Evolutionary conservation across 495 filamentous ascomycete genomes (phyloP), one percentile per base, ranked within the genome.

Genomic region (Aspergillus ostianus): DNA sequence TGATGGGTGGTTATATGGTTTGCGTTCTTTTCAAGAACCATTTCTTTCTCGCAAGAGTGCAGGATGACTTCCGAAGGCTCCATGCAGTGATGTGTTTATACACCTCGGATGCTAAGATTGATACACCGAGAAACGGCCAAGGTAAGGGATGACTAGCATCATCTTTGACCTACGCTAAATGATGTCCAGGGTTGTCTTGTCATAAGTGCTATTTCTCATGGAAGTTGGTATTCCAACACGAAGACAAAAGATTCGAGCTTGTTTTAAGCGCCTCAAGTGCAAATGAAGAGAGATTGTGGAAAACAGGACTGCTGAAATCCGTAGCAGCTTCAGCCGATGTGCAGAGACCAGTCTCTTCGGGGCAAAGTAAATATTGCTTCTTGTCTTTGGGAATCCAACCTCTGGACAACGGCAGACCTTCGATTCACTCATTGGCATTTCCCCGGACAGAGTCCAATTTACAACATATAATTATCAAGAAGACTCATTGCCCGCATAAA

Each of bases 261-360:
- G 86, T 97, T 20, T 78, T 97, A 66, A 96, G 90, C 66, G 93
- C 92, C 45, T 97, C 92, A 62, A 93, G 91, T 0, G 81, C 85
- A 4, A 83, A 79, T 53, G 94, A 98, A 66, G 91, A 95, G 71
- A 77, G 82, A 53, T 80, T 87, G 60, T 98, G 94, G 94, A 79
- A 73, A 47, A 73, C 72, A 5, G 74, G 74, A 51, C 70, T 76
- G 17, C 60, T 77, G 50, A 76, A 70, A 62, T 65, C 65, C 8
- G 68, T 69, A 3, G 70, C 67, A 18, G 56, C 62, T 32, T 53
- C 70, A 47, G 54, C 61, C 1, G 65, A 73, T 27, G 58, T 60
- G 44, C 63, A 60, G n/a, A 66, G 65, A 47, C 59, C 64, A 9
- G 63, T 66, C 6, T 59, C 61, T 27, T 70, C 66, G 21, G 67